These are phyloP conservation scores for Pleurotus pulmonarius DNA, from an alignment of 768 basidiomycete species.

Conservation along the genomic window DNA sequence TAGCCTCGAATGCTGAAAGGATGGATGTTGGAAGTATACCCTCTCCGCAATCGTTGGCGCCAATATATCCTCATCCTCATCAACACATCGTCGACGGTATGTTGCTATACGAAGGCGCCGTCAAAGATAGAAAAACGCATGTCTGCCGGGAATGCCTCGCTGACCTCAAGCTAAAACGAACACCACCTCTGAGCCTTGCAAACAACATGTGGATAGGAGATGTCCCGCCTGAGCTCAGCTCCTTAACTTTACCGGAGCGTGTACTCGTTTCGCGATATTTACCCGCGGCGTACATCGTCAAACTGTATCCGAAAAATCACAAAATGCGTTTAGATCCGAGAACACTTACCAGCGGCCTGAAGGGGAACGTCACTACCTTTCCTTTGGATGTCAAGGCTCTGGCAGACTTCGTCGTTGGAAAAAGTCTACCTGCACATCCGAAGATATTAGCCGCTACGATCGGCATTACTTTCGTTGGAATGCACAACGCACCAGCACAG, in stretches of 20 bases:
- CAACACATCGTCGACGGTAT: no score
- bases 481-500: no score
- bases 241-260: slow-evolving; percentile 25
- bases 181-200: slow-evolving; percentile 11
- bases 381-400: slow-evolving; percentile 22
- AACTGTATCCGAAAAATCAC: slow-evolving; percentile 22
- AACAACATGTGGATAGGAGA: slow-evolving; percentile 32
- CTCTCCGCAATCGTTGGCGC: no score
- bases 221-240: slow-evolving; percentile 17
- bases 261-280: slow-evolving; percentile 23
- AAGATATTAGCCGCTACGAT: slow-evolving; percentile 26
- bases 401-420: slow-evolving; percentile 26
- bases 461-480: no score
- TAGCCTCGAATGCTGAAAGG: no score
- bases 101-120: no score
- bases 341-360: slow-evolving; percentile 24
- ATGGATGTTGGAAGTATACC: no score
- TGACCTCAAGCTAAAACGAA: no score
- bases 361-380: slow-evolving; percentile 31
- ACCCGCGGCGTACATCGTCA: slow-evolving; percentile 22
- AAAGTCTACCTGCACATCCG: slow-evolving; percentile 26
- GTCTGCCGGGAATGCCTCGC: no score
- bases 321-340: slow-evolving; percentile 3
- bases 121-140: no score
- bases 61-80: no score